Evolutionary conservation across 805 yeast species (phyloP).

Genomic region (Phaffomyces antillensis): DNA sequence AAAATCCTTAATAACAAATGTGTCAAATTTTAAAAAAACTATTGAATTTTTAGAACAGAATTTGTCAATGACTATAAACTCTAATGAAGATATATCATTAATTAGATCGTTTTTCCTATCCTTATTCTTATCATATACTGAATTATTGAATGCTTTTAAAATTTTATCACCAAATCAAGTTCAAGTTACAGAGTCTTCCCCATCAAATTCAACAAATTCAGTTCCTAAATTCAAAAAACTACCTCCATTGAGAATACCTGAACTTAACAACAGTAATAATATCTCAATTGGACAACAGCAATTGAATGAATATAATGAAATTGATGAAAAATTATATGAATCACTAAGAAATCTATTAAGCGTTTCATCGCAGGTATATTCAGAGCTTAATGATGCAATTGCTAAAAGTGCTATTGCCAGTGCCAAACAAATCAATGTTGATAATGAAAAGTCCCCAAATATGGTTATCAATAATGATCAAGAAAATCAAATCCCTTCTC

Average conservation of each 20-base stretch:
- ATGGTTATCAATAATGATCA: constrained; percentile 4
- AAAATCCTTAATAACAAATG: constrained; percentile 29
- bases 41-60: constrained; percentile 42
- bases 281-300: constrained; percentile 18
- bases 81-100: constrained; percentile 53
- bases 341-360: constrained; percentile 55
- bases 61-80: constrained; percentile 38
- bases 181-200: background rate
- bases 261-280: constrained; percentile 1
- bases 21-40: constrained; percentile 44
- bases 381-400: constrained; percentile 64
- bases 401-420: constrained; percentile 54
- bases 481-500: constrained; percentile 28
- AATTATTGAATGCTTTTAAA: constrained; percentile 59
- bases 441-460: constrained; percentile 2
- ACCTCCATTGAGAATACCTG: constrained; percentile 23
- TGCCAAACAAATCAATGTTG: constrained; percentile 25
- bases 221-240: constrained; percentile 9
- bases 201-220: constrained; percentile 5
- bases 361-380: constrained; percentile 71
- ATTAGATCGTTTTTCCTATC: constrained; percentile 57
- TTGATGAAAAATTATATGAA: constrained; percentile 61
- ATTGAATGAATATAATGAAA: constrained; percentile 35
- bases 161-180: constrained; percentile 23
- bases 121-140: constrained; percentile 56